Percentiles rank a stretch among this genome's conserved stretches.
phyloP scores from a whole-genome alignment of 495 filamentous ascomycete genomes.

The Penicillium fimorum region DNA sequence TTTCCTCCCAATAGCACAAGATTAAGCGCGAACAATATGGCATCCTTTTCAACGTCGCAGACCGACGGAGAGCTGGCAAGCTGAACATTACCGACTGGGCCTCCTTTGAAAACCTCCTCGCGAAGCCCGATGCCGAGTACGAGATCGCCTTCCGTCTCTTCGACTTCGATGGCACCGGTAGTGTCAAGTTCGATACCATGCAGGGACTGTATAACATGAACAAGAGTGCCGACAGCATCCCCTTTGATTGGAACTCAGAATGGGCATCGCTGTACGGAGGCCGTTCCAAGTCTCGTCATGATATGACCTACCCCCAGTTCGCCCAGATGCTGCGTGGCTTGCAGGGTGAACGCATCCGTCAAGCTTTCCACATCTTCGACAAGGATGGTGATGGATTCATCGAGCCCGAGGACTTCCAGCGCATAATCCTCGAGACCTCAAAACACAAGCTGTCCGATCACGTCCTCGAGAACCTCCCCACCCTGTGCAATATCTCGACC shows the following conservation, averaged over 20 bases:
- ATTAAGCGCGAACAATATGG: slow-evolving; percentile 93
- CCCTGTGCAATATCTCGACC: slow-evolving; percentile 90
- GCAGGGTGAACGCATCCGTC: slow-evolving; percentile 91
- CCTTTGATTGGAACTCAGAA: slow-evolving; percentile 95
- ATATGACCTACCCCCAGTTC: slow-evolving; percentile 94
- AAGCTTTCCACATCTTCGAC: slow-evolving; percentile 91
- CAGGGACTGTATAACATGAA: slow-evolving; percentile 74
- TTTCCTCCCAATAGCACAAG: slow-evolving; percentile 68
- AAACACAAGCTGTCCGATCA: slow-evolving; percentile 97
- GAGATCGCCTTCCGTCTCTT: slow-evolving; percentile 98
- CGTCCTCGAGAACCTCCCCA: slow-evolving; percentile 87
- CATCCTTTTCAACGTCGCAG: slow-evolving; percentile 87
- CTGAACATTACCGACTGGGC: slow-evolving; percentile 83
- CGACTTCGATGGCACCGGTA: slow-evolving; percentile 76
- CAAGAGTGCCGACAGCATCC: slow-evolving; percentile 76
- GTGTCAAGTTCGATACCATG: slow-evolving; percentile 85
- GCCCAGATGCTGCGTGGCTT: slow-evolving; percentile 96
- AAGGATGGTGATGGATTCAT: slow-evolving; percentile 97
- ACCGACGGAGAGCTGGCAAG: slow-evolving; percentile 67
- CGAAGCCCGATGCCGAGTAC: slow-evolving; percentile 95
- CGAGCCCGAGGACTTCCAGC: slow-evolving; percentile 91
- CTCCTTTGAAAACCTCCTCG: slow-evolving; percentile 87
- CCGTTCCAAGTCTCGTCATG: slow-evolving; percentile 75
- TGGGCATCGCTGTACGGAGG: slow-evolving; percentile 97
- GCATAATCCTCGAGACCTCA: slow-evolving; percentile 91